phyloP scores from a whole-genome alignment of 1,284 basidiomycete species.

The Rhodofomes roseus region DNA sequence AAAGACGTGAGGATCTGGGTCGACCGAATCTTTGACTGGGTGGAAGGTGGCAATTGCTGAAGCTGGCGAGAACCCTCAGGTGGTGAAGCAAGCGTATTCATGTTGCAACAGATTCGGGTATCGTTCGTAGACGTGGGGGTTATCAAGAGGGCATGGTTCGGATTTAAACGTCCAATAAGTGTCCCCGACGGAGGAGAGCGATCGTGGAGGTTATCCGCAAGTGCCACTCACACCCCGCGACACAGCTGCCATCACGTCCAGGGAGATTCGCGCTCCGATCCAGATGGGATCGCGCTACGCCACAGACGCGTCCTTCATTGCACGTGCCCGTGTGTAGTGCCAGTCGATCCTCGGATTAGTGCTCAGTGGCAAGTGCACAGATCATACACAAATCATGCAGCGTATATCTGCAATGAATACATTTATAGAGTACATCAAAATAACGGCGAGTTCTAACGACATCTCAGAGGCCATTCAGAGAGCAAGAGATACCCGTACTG shows the following conservation, averaged over 20 bases:
- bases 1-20: conserved; percentile 81
- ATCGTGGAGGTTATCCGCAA: neutral
- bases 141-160: too few species aligned
- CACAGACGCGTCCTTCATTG: neutral
- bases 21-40: conserved; percentile 70
- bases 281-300: neutral
- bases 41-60: conserved; percentile 43
- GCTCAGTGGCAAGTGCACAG: too few species aligned
- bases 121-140: too few species aligned
- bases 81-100: too few species aligned
- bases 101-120: too few species aligned
- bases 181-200: too few species aligned
- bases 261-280: neutral
- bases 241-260: neutral
- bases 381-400: too few species aligned
- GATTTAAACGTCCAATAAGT: too few species aligned
- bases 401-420: neutral
- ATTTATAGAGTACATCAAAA: neutral
- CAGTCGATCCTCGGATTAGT: too few species aligned
- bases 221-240: neutral
- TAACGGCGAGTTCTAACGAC: neutral
- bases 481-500: neutral
- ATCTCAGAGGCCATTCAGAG: neutral
- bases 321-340: neutral
- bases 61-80: neutral